A percentile compares a stretch with the other conserved stretches of the same genome.
These are phyloP conservation scores for Paraconiothyrium brasiliense DNA, from an alignment of 2,329 filamentous ascomycete genomes.

Conservation along the genomic window DNA sequence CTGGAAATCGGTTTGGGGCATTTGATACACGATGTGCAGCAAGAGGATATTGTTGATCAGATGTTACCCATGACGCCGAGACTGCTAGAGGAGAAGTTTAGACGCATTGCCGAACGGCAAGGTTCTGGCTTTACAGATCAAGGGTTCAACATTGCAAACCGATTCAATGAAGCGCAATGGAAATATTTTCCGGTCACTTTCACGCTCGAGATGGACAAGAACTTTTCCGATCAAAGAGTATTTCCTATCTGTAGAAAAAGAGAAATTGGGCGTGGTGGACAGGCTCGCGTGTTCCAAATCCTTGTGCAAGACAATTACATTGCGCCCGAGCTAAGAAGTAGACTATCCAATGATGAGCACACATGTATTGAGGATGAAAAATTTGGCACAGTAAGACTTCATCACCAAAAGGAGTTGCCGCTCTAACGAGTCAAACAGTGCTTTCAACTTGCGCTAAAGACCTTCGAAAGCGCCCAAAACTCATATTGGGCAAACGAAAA, in stretches of 20 bases:
- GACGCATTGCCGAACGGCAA: too few species aligned
- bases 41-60: not conserved
- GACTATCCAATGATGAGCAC: not conserved
- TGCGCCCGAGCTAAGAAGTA: not conserved
- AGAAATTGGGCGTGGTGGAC: not conserved
- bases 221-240: not conserved
- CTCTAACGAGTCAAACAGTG: not conserved
- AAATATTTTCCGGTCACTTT: not conserved
- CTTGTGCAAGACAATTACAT: not conserved
- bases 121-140: too few species aligned
- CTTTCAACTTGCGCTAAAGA: not conserved
- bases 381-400: not conserved
- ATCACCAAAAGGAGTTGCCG: not conserved
- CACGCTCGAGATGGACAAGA: not conserved
- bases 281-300: not conserved
- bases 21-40: not conserved
- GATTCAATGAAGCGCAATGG: not conserved
- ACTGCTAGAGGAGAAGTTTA: not conserved
- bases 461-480: not conserved
- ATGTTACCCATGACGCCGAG: not conserved
- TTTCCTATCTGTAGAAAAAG: not conserved
- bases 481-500: not conserved
- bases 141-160: not conserved
- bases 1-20: not conserved
- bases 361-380: not conserved